phyloP scores from a whole-genome alignment of 2,329 filamentous ascomycete species.

The Neospermospora avenae region DNA sequence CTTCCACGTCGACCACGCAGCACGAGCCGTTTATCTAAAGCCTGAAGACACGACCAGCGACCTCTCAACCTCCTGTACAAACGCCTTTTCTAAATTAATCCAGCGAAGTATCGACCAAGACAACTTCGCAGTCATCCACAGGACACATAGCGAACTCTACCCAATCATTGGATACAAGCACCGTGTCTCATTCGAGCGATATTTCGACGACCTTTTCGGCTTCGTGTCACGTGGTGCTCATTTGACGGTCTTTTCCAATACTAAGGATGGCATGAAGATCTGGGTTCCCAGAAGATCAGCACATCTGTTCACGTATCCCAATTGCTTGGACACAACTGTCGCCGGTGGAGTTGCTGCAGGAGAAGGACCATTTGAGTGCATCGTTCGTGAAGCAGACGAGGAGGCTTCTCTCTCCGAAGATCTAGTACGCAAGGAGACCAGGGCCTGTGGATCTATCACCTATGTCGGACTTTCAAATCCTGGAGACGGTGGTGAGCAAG shows the following conservation, averaged over 20 bases:
- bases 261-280: conserved; percentile 50
- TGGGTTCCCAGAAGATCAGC: conserved; percentile 69
- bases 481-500: conserved; percentile 58
- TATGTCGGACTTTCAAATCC: conserved; percentile 63
- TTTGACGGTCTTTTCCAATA: conserved; percentile 59
- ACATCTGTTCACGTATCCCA: conserved; percentile 68
- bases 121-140: conserved; percentile 39
- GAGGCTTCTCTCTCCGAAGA: conserved; percentile 66
- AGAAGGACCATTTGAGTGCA: conserved; percentile 62
- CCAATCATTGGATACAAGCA: conserved; percentile 29
- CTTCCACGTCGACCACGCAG: conserved; percentile 38
- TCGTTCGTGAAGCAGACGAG: conserved; percentile 69
- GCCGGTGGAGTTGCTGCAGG: conserved; percentile 71
- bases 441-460: conserved; percentile 57
- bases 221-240: conserved; percentile 64
- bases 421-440: conserved; percentile 50
- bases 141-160: conserved; percentile 43
- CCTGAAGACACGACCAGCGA: conserved; percentile 26
- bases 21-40: conserved; percentile 36
- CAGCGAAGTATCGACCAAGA: conserved; percentile 38
- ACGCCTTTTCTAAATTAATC: conserved; percentile 41
- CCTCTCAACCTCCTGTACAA: conserved; percentile 36
- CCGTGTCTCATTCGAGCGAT: conserved; percentile 21
- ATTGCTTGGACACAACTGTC: conserved; percentile 76
- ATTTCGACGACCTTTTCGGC: conserved; percentile 52